phyloP scores from a whole-genome alignment of 495 filamentous ascomycete species.

The Hypoxylon fuscum region DNA sequence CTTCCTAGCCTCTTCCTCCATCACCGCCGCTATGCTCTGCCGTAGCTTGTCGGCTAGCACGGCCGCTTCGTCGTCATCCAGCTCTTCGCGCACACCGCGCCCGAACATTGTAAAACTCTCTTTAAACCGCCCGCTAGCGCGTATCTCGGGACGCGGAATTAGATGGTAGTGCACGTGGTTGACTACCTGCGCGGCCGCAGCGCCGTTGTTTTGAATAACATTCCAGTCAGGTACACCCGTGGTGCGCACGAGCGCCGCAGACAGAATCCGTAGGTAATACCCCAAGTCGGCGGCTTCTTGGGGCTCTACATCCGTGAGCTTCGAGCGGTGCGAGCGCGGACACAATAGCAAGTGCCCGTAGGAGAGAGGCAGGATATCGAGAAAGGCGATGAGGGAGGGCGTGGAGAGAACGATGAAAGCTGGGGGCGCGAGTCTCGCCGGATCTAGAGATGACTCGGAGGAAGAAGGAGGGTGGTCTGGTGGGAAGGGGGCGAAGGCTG shows the following conservation, averaged over 20 bases:
- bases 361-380: constrained; percentile 89
- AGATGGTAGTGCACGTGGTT: constrained; percentile 93
- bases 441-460: constrained; percentile 44
- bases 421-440: constrained; percentile 50
- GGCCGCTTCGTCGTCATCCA: constrained; percentile 85
- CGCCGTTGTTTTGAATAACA: constrained; percentile 94
- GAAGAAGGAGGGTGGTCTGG: constrained; percentile 47
- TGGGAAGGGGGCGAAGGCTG: constrained; percentile 54
- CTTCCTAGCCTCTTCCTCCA: constrained; percentile 57
- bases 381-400: constrained; percentile 77
- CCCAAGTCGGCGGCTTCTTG: constrained; percentile 69
- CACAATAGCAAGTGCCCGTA: constrained; percentile 80
- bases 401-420: constrained; percentile 80
- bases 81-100: constrained; percentile 77
- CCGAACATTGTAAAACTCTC: constrained; percentile 85
- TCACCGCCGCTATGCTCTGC: constrained; percentile 62
- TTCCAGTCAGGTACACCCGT: constrained; percentile 83
- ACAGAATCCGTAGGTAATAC: constrained; percentile 77
- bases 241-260: constrained; percentile 70
- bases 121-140: constrained; percentile 52
- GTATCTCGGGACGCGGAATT: constrained; percentile 73
- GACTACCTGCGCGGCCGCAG: constrained; percentile 87
- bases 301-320: constrained; percentile 70
- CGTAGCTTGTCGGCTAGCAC: constrained; percentile 70
- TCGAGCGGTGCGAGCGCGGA: constrained; percentile 74